Base-by-base conservation (phyloP, 2,329 filamentous ascomycete genomes). In the Xylariales sp. region DNA sequence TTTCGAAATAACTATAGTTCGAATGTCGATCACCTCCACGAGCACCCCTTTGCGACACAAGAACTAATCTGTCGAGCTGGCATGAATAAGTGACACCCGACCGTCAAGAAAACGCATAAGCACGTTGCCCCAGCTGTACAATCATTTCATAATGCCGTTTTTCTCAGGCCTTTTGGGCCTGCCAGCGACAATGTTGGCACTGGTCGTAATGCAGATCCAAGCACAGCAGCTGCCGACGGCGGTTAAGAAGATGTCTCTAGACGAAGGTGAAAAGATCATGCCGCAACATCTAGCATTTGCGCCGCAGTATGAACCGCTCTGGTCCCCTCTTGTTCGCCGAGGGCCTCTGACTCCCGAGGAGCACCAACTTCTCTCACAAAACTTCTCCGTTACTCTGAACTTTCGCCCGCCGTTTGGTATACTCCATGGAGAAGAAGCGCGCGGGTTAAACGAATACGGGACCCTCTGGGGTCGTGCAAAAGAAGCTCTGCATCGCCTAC, bases 201-300 rank as follows among this genome's bases (percentile, higher is more conserved):
- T 77, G 17, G 49, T 72, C 30, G 55, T 64, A 3, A 59, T 61
- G 3, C 61, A 66, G 31, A 50, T 62, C 12, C 48, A 51, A 3
- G 62, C 63, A 21, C 57, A 59, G 8, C 49, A 40, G 20, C 48
- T 61, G 5, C 83, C 83, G 1, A 72, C 76, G 2, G 85, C 77
- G 1, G 70, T 90, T 38, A 77, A 76, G 54, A 89, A 89, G 55
- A 86, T 90, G 76, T 70, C 78, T 32, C 69, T 70, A 5, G 81
- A 88, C 53, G 74, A 78, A 34, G 76, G 76, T 42, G 83, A 87
- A 55, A 93, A 88, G 70, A 83, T 91, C 55, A 77, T 81, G 48
- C 66, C 81, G 40, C 74, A 85, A 30, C 83, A 88, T 57, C 81
- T 70, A 47, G 70, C 66, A 46, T 78, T 77, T 49, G 54, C 52